Conservation (phyloP, 2,329 filamentous ascomycete genomes). For the Herpotrichia juniperi region DNA sequence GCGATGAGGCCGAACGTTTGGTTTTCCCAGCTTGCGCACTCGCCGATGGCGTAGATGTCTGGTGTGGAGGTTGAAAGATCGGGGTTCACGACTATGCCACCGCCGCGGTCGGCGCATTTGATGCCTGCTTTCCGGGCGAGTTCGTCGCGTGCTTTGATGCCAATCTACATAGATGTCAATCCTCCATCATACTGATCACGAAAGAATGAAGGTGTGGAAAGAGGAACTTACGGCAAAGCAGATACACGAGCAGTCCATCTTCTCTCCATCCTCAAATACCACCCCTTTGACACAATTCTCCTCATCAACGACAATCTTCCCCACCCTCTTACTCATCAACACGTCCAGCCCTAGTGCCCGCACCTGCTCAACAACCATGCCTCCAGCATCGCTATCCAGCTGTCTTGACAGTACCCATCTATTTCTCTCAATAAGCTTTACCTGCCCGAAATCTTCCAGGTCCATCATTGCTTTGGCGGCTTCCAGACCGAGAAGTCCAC, state of each 20-base stretch:
- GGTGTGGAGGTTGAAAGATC: conserved; percentile 72
- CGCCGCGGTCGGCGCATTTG: conserved; percentile 72
- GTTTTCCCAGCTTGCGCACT: conserved; percentile 88
- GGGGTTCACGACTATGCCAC: conserved; percentile 74
- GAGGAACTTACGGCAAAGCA: conserved; percentile 72
- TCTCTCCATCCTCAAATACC: conserved; percentile 79
- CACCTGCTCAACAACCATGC: conserved; percentile 83
- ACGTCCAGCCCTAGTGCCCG: conserved; percentile 79
- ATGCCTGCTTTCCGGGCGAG: conserved; percentile 74
- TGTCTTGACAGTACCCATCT: conserved; percentile 83
- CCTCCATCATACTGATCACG: not conserved
- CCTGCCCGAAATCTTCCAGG: conserved; percentile 72
- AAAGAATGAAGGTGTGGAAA: too few species aligned
- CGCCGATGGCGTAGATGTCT: conserved; percentile 85
- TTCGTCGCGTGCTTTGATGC: conserved; percentile 80
- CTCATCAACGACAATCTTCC: conserved; percentile 71
- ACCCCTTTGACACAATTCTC: conserved; percentile 74
- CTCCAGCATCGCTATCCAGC: conserved; percentile 79
- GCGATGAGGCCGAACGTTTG: conserved; percentile 90
- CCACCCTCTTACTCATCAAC: conserved; percentile 76
- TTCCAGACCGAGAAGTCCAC: conserved; percentile 83
- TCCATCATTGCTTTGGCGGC: conserved; percentile 94
- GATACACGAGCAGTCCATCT: conserved; percentile 77
- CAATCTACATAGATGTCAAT: conserved; percentile 61
- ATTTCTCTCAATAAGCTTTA: conserved; percentile 83